These are phyloP conservation scores for Leishmania guyanensis DNA, from an alignment of 208 protist species.

Conservation along the genomic window DNA sequence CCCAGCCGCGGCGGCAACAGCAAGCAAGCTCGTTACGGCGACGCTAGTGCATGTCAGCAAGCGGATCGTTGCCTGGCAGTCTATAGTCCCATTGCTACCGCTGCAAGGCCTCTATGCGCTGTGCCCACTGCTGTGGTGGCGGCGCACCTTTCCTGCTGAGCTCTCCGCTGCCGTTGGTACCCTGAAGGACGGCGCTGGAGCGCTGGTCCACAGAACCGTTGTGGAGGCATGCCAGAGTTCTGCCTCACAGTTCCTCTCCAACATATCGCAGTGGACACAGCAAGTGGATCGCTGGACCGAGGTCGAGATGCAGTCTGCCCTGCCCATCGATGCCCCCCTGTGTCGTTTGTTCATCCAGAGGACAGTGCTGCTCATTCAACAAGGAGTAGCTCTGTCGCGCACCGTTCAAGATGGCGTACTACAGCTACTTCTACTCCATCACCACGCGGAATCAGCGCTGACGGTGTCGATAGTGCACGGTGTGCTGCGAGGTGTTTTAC, in stretches of 20 bases:
- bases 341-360: conserved; percentile 45
- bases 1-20: neutral
- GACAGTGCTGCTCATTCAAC: conserved; percentile 56
- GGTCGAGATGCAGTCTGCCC: conserved; percentile 53
- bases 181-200: conserved; percentile 6
- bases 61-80: conserved; percentile 21
- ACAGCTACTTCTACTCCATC: conserved; percentile 77
- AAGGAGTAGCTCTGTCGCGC: conserved; percentile 62
- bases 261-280: conserved; percentile 17
- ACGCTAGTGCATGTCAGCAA: conserved; percentile 10
- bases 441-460: conserved; percentile 58
- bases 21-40: conserved; percentile 7
- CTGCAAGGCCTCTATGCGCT: conserved; percentile 32
- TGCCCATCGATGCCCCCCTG: conserved; percentile 31
- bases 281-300: conserved; percentile 36
- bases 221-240: conserved; percentile 13
- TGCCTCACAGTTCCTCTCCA: conserved; percentile 6
- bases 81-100: conserved; percentile 20
- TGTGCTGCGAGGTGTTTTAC: conserved; percentile 77
- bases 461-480: conserved; percentile 54
- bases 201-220: conserved; percentile 15
- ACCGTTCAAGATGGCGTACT: conserved; percentile 63
- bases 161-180: conserved; percentile 7
- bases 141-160: conserved; percentile 17
- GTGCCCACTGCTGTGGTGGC: conserved; percentile 33